These are phyloP conservation scores for Discostella pseudostelligera DNA, from an alignment of 108 stramenopile species.

Conservation along the genomic window DNA sequence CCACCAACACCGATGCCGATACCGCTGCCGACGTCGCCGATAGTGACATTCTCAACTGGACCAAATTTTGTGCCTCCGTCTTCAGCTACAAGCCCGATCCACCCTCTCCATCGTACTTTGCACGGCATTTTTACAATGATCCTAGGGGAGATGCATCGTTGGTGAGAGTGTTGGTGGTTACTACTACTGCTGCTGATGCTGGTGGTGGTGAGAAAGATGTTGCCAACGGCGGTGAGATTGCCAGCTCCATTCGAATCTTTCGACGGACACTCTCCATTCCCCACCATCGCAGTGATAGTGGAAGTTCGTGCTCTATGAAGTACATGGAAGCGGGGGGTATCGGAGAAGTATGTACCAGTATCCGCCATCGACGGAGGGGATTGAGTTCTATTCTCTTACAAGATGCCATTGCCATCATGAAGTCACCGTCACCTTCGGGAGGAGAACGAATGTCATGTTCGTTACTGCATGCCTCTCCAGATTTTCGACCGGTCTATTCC, in stretches of 20 bases:
- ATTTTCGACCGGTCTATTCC: conserved; percentile 65
- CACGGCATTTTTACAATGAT: conserved; percentile 71
- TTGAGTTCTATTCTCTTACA: conserved; percentile 56
- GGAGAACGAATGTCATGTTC: conserved; percentile 43
- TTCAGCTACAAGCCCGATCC: conserved; percentile 74
- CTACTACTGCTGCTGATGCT: background rate
- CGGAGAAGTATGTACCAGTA: conserved; percentile 76
- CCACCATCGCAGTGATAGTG: background rate
- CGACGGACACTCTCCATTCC: conserved; percentile 39
- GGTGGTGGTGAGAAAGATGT: background rate
- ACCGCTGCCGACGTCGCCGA: conserved; percentile 7
- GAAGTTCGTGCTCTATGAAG: background rate
- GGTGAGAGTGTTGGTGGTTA: conserved; percentile 44
- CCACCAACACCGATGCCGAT: background rate
- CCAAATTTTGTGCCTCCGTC: conserved; percentile 64
- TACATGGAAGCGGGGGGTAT: conserved; percentile 58
- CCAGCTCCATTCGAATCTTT: conserved; percentile 69
- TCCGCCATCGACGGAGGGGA: conserved; percentile 55
- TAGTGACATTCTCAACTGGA: conserved; percentile 47
- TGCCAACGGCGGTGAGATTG: conserved; percentile 42
- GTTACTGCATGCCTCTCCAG: conserved; percentile 67
- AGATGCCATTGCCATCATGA: conserved; percentile 66
- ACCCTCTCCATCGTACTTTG: conserved; percentile 62
- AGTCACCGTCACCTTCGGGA: background rate
- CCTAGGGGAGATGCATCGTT: conserved; percentile 48